Conservation (phyloP, 768 basidiomycete species). For the Leccinum rimulosum region DNA sequence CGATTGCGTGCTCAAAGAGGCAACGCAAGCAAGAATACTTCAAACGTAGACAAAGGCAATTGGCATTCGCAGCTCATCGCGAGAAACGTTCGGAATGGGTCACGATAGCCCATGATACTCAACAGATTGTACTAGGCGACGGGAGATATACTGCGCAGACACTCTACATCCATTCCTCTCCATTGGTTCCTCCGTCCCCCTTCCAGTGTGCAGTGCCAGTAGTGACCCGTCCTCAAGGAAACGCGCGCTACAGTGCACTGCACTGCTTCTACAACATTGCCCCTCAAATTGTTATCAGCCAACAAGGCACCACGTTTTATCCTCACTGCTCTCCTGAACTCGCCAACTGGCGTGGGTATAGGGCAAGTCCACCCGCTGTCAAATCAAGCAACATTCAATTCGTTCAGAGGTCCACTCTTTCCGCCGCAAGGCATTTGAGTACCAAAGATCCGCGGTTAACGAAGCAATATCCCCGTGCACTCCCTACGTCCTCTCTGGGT, state of each 20-base stretch:
- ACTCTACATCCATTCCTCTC: constrained; percentile 7
- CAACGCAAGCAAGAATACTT: constrained; percentile 24
- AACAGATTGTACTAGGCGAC: constrained; percentile 37
- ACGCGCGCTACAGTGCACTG: neutral
- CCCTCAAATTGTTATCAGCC: constrained; percentile 34
- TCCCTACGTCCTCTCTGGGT: constrained; percentile 32
- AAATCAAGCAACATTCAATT: constrained; percentile 30
- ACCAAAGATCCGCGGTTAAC: constrained; percentile 12
- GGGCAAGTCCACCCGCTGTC: constrained; percentile 2
- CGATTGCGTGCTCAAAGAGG: constrained; percentile 14
- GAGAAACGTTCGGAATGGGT: constrained; percentile 32
- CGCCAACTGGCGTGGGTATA: constrained; percentile 34
- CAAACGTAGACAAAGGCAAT: constrained; percentile 16
- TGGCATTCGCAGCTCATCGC: constrained; percentile 24
- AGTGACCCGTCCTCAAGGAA: constrained; percentile 6
- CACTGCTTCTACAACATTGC: constrained; percentile 33
- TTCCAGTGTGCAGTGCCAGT: constrained; percentile 17
- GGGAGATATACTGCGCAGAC: constrained; percentile 39
- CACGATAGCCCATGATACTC: constrained; percentile 36
- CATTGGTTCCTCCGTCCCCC: constrained; percentile 11
- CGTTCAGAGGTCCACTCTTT: constrained; percentile 29
- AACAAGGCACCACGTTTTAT: constrained; percentile 39
- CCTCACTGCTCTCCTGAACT: constrained; percentile 37
- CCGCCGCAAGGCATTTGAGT: constrained; percentile 30
- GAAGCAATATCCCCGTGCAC: constrained; percentile 12